phyloP scores from a whole-genome alignment of 164 flowering plant species.

The Stephania cephalantha region DNA sequence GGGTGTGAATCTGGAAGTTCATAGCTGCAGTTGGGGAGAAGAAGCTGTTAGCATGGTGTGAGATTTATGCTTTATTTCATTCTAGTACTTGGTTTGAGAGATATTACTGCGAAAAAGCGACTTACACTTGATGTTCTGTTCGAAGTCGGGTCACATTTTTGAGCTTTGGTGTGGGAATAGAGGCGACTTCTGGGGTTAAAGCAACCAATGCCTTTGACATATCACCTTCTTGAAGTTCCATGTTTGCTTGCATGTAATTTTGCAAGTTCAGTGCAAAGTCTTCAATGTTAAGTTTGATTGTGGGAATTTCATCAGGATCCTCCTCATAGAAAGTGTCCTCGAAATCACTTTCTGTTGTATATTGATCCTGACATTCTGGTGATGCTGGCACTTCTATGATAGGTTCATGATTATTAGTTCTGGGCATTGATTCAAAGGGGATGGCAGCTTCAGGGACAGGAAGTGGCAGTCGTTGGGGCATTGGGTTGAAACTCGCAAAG shows the following conservation, averaged over 20 bases:
- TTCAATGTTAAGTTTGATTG: slow-evolving; percentile 64
- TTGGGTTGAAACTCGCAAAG: slow-evolving; percentile 3
- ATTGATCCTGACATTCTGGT: slow-evolving; percentile 58
- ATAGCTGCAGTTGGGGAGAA: slow-evolving; percentile 53
- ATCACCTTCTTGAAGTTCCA: slow-evolving; percentile 65
- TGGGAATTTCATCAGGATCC: slow-evolving; percentile 86
- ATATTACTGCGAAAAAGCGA: neutral
- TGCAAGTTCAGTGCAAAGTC: slow-evolving; percentile 63
- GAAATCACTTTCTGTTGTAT: slow-evolving; percentile 46
- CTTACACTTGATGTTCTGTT: slow-evolving; percentile 63
- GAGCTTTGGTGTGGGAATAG: slow-evolving; percentile 54
- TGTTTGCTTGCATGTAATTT: slow-evolving; percentile 48
- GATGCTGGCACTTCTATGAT: slow-evolving; percentile 74
- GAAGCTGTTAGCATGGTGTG: slow-evolving; percentile 9
- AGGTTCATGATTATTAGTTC: slow-evolving; percentile 31
- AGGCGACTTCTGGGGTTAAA: slow-evolving; percentile 47
- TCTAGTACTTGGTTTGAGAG: too few relatives aligned
- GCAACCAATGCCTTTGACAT: slow-evolving; percentile 72
- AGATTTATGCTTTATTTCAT: too few relatives aligned
- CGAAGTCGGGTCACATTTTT: slow-evolving; percentile 52
- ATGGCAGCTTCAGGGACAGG: slow-evolving; percentile 26
- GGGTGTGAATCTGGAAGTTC: slow-evolving; percentile 96
- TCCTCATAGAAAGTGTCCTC: slow-evolving; percentile 51
- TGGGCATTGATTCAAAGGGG: slow-evolving; percentile 8
- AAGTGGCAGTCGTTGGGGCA: slow-evolving; percentile 14